Conservation (phyloP, 306 rosid species). For the Cyclanthera cordifolia region DNA sequence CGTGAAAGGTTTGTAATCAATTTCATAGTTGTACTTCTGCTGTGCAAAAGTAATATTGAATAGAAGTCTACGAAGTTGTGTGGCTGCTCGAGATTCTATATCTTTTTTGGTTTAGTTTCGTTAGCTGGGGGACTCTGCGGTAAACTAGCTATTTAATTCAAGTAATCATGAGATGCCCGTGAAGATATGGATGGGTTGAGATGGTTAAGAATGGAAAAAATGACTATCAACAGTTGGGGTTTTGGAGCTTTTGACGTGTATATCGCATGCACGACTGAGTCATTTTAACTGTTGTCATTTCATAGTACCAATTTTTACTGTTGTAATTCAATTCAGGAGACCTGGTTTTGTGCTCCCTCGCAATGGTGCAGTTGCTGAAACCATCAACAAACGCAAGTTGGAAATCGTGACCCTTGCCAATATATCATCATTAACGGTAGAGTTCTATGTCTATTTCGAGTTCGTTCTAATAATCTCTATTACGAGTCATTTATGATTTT, state of each 20-base stretch:
- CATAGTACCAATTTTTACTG: not conserved
- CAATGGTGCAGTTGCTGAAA: constrained; percentile 17
- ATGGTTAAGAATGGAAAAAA: not conserved
- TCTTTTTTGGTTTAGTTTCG: not conserved
- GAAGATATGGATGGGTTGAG: not conserved
- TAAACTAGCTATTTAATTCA: not conserved
- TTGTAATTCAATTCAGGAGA: constrained; percentile 20
- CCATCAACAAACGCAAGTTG: constrained; percentile 28
- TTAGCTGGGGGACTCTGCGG: not conserved
- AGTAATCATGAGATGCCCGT: not conserved
- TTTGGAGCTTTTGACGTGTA: not conserved
- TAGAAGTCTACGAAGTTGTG: not conserved
- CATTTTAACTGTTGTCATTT: too few relatives aligned
- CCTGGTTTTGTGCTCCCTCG: constrained; percentile 32
- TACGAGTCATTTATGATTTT: too few relatives aligned
- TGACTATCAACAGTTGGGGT: not conserved
- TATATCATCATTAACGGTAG: constrained; percentile 52
- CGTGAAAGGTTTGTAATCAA: constrained; percentile 55
- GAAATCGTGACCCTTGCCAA: constrained; percentile 72
- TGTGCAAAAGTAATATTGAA: not conserved
- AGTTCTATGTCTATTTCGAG: not conserved
- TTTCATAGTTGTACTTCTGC: not conserved
- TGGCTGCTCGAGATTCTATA: not conserved
- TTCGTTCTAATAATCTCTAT: not conserved
- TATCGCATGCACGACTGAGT: not conserved